Evolutionary conservation across 805 yeast genomes (phyloP), one percentile per base, ranked within the genome.

Genomic region (Saccharomyces jurei): DNA sequence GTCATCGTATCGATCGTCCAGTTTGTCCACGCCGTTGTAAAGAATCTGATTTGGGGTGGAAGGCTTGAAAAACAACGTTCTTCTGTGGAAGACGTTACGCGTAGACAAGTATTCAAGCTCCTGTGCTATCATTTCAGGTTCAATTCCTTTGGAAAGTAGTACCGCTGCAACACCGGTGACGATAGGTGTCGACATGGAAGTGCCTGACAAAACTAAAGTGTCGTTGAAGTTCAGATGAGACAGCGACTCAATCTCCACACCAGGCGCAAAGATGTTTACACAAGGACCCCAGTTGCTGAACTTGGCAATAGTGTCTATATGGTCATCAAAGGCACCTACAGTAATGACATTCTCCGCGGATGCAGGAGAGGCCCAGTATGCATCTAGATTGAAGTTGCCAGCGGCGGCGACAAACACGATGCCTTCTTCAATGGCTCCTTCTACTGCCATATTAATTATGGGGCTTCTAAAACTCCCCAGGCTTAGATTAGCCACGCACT

Each of bases 211-310:
- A 5, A 61, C 57, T 8, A 65, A 55, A 2, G 70, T 61, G 2
- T 46, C 46, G 14, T 60, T 58, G 5, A 52, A 51, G 3, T 63
- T 48, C 0, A 41, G 60, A 44, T 72, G 73, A 10, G 80, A 74
- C 13, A 85, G 74, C 53, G 91, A 84, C 28, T 75, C 72, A 2
- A 89, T 84, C 14, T 74, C 72, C 0, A 83, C 84, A 0, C 98
- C 98, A 50, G 92, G 81, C 0, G 97, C 89, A 70, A 87, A 86
- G 0, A 89, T 75, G 64, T 89, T 89, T 6, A 91, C 95, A 69
- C 97, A 92, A n/a, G 76, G 74, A 0, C 98, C 97, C 90, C 91
- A 88, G 65, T 92, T 91, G n/a, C 94, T 81, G 63, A 92, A 91
- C 11, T 78, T 64, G 0, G 97, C 95, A 36, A 90, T 74, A 2